A percentile compares a stretch with the other conserved stretches of the same genome.
Evolutionary conservation across 2,329 filamentous ascomycete genomes (phyloP).

Genomic region (Dactylellina sp.): DNA sequence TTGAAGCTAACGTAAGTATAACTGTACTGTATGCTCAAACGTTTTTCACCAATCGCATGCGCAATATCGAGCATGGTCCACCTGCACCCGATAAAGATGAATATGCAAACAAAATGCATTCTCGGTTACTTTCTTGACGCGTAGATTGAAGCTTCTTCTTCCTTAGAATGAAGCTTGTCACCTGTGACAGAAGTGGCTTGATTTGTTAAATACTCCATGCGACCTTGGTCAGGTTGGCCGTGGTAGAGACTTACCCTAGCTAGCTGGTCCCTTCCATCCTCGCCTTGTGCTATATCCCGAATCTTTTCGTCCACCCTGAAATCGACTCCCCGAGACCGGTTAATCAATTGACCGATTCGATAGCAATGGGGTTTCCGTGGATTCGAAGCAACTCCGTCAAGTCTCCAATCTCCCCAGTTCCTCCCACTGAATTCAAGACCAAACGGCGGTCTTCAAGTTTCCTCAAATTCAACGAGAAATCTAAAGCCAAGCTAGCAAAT

Average conservation of each 20-base stretch:
- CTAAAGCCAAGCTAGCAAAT: slow-evolving; percentile 26
- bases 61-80: slow-evolving; percentile 10
- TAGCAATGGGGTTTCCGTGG: slow-evolving; percentile 47
- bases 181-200: not conserved
- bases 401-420: slow-evolving; percentile 16
- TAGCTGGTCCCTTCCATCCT: not conserved
- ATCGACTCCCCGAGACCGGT: not conserved
- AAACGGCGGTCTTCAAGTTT: slow-evolving; percentile 49
- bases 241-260: not conserved
- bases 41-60: slow-evolving; percentile 2
- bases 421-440: slow-evolving; percentile 16
- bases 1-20: too few species aligned
- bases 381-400: slow-evolving; percentile 34
- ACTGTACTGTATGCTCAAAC: too few species aligned
- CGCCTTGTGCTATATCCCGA: not conserved
- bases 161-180: slow-evolving; percentile 7
- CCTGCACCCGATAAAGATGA: slow-evolving; percentile 4
- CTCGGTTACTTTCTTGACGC: slow-evolving; percentile 16
- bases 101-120: slow-evolving; percentile 23
- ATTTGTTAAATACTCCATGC: slow-evolving; percentile 23
- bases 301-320: not conserved
- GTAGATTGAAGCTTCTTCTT: slow-evolving; percentile 11
- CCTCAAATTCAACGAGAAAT: slow-evolving; percentile 37
- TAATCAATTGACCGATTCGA: not conserved
- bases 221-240: not conserved